Evolutionary conservation across 345 rosid species (phyloP).

Genomic region (Psidium guajava): DNA sequence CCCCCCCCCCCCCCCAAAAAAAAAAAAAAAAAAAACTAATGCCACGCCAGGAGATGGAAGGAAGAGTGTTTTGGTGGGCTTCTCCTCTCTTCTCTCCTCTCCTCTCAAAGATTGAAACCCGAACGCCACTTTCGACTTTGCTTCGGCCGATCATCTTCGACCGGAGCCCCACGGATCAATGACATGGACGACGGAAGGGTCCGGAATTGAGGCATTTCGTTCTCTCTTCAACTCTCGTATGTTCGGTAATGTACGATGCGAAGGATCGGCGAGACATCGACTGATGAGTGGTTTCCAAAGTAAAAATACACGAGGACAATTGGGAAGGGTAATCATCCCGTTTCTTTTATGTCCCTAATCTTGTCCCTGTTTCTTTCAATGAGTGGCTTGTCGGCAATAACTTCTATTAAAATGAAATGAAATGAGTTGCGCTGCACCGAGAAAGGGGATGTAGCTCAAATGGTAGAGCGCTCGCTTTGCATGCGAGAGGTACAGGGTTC

Average conservation of each 20-base stretch:
- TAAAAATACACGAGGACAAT: background rate
- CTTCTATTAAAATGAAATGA: fast-evolving
- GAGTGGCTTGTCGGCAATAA: background rate
- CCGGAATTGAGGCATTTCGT: background rate
- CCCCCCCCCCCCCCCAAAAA: no score
- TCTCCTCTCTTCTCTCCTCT: background rate
- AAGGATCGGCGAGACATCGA: background rate
- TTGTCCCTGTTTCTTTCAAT: background rate
- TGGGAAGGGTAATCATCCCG: background rate
- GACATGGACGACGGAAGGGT: background rate
- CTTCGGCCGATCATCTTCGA: background rate
- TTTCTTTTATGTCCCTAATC: background rate
- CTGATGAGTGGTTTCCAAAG: background rate
- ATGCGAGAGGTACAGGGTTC: slow-evolving; percentile 48
- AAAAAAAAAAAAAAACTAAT: background rate
- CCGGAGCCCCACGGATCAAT: no score
- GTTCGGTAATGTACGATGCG: background rate
- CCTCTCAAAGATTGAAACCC: background rate
- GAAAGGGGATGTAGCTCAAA: slow-evolving; percentile 48
- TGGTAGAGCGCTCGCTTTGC: slow-evolving; percentile 60
- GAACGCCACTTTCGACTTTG: background rate
- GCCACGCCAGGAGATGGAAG: background rate
- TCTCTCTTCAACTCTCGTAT: background rate
- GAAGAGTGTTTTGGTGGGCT: fast-evolving
- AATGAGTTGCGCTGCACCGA: fast-evolving